Base-by-base conservation (phyloP, 169 alveolate species). In the Cryptosporidium viatorum region DNA sequence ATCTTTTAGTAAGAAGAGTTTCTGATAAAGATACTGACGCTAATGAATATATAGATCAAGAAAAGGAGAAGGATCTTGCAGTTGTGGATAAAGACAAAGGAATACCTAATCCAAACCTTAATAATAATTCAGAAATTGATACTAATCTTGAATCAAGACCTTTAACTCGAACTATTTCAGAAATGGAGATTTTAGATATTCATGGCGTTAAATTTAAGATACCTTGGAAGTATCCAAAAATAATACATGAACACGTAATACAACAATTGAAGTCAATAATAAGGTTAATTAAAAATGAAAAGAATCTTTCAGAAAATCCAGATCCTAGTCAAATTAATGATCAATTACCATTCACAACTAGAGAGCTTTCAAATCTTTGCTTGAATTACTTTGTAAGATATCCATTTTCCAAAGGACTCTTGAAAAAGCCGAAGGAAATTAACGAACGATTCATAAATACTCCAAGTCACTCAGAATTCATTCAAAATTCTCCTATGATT, bases 161-260 rank as follows among this genome's bases (percentile, higher is more conserved):
- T 41, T 1, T 9, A 9, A 9, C 48, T 14, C 48, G 8, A 7
- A 41, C 9, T 48, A 3, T 16, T 48, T 48, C 21, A 3, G 55
- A 48, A 48, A 48, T 14, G 39, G 58, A 39, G 0, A 58, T 43
- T 6, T 16, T 73, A 26, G 45, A 18, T 16, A 73, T 73, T 21
- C 71, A 52, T 55, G 86, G 70, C 6, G 39, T 73, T 5, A 31
- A 52, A 16, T 16, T 73, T 35, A 55, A 33, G 39, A 37, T 55
- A 21, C 86, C 86, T n/a, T 73, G 86, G 86, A 52, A 21, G 45
- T 73, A 73, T 35, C 86, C 86, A 73, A 59, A 35, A 29, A 37
- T 21, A 12, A 73, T 73, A 52, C 86, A 73, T 33, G 70, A 52
- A 0, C 86, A 73, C n/a, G 59, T 59, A 4, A 31, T 73, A 33